A percentile compares a stretch with the other conserved stretches of the same genome.
These are phyloP conservation scores for Elongisporangium anandrum DNA, from an alignment of 352 stramenopile species.

Conservation along the genomic window DNA sequence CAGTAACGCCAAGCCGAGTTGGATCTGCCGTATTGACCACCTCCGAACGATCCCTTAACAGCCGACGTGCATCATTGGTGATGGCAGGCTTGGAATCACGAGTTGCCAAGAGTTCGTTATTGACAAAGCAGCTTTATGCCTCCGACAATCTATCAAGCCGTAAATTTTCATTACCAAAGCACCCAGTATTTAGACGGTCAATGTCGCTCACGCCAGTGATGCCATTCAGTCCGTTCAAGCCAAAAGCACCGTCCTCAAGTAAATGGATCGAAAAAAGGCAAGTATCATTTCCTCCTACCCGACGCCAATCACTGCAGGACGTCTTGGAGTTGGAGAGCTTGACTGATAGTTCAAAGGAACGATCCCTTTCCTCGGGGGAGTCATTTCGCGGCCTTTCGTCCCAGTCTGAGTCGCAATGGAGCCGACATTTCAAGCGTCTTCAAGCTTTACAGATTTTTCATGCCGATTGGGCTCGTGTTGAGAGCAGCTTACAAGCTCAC, in stretches of 20 bases:
- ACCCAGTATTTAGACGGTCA: neutral
- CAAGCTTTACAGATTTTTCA: slow-evolving; percentile 33
- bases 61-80: neutral
- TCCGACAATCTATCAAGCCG: slow-evolving; percentile 3
- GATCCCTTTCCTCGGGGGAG: neutral
- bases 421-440: slow-evolving; percentile 35
- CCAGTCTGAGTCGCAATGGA: slow-evolving; percentile 28
- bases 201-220: neutral
- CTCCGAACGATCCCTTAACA: neutral
- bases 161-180: neutral
- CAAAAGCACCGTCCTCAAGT: neutral
- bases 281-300: neutral
- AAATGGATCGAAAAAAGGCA: neutral
- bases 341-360: neutral
- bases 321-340: neutral
- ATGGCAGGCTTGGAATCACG: neutral
- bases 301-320: neutral
- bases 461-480: slow-evolving; percentile 15
- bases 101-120: neutral
- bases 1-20: neutral
- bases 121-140: slow-evolving; percentile 6
- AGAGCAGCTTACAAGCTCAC: slow-evolving; percentile 11
- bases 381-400: slow-evolving; percentile 11
- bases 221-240: neutral
- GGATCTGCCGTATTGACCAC: neutral